A percentile compares a stretch with the other conserved stretches of the same genome.
These are phyloP conservation scores for Gossypium aridum DNA, from an alignment of 441 rosid species.

Conservation along the genomic window DNA sequence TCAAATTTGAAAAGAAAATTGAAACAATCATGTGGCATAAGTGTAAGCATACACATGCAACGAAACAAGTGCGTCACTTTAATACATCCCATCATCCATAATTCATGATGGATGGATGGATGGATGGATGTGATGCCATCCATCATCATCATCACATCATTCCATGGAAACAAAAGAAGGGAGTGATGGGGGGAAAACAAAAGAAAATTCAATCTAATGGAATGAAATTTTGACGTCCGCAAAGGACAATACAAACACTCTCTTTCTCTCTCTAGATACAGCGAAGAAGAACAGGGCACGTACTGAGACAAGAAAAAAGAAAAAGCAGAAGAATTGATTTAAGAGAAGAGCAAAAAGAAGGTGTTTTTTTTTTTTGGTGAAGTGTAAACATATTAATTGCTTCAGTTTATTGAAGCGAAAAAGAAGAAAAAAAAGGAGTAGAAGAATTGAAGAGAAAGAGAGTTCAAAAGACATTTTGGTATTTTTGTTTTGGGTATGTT, in stretches of 20 bases:
- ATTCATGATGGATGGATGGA: constrained; percentile 6
- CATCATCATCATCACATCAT: background rate
- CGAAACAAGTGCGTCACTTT: background rate
- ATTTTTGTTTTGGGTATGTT: background rate
- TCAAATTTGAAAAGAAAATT: background rate
- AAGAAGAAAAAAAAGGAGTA: background rate
- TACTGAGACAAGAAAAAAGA: constrained; percentile 20
- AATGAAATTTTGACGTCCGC: constrained; percentile 96
- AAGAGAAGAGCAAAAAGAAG: background rate
- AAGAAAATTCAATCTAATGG: constrained; percentile 57
- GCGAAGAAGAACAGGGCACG: constrained; percentile 50
- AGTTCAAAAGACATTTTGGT: background rate
- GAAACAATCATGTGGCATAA: background rate
- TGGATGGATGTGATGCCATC: background rate
- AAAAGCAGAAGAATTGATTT: constrained; percentile 14
- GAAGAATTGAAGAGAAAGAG: background rate
- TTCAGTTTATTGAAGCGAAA: constrained; percentile 10
- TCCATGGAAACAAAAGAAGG: constrained; percentile 3
- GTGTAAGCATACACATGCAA: background rate
- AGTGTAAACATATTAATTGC: constrained; percentile 7
- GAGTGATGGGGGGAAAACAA: constrained; percentile 23
- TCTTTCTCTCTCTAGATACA: constrained; percentile 55
- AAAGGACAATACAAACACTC: constrained; percentile 43
- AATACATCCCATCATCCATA: background rate
- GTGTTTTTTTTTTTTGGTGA: background rate